Base-by-base conservation (phyloP, 1,284 basidiomycete genomes). In the Puccinia horiana region DNA sequence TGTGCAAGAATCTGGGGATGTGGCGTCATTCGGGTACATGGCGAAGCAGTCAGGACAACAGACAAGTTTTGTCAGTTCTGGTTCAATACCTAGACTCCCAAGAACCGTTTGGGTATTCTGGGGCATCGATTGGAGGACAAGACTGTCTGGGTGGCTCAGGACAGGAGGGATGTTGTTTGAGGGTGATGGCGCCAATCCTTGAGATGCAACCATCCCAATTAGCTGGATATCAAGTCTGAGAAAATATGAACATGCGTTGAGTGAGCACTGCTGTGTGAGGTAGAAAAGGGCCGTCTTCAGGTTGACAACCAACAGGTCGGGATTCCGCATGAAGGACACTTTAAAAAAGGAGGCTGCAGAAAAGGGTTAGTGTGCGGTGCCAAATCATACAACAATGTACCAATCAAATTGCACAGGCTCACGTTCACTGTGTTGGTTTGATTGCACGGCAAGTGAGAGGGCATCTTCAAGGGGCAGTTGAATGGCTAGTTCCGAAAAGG, bases 41-140 rank as follows among this genome's bases (percentile, higher is more conserved):
- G 72, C 72, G n/a, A 75, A 75, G 32, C 72, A 75, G n/a, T 47
- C 18, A 20, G 72, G 72, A 37, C 72, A 75, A 35, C 72, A 75
- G 14, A 75, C 32, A 9, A 54, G 32, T 2, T 29, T 26, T n/a
- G 12, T 40, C 1, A 75, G 42, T 32, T 56, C 72, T 35, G 72
- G 72, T 2, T 75, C 72, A 56, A 75, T 54, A 2, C 8, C 52
- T 32, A 75, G 72, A 18, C 26, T 14, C n/a, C 35, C 4, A 20
- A 75, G 16, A 35, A 75, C 37, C 1, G 49, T 75, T 18, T 4
- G 29, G 32, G 49, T 29, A 37, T 75, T 49, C 37, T 54, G 4
- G 20, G 72, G 72, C 26, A 75, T 9, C 20, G 47, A 56, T 11
- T 75, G 20, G 35, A 75, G 26, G 32, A n/a, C 26, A 4, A 20